phyloP scores from a whole-genome alignment of 805 yeast species.

The Metschnikowia aberdeeniae region DNA sequence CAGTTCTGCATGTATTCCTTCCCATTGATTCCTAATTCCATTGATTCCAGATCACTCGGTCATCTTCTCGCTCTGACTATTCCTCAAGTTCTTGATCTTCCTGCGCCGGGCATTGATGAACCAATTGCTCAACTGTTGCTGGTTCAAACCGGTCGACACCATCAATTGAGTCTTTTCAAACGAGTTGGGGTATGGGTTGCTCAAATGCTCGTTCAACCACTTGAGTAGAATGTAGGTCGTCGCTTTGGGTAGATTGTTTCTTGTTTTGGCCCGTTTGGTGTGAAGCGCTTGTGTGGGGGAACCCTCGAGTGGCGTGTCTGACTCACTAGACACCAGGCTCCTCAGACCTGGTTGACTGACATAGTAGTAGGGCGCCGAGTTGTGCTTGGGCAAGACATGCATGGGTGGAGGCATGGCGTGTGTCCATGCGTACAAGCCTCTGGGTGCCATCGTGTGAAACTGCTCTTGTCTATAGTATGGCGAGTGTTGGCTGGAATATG shows the following conservation, averaged over 20 bases:
- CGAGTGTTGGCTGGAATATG: slow-evolving; percentile 1
- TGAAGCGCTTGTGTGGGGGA: not conserved
- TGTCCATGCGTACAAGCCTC: slow-evolving; percentile 4
- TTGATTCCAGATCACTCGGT: not conserved
- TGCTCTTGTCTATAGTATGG: not conserved
- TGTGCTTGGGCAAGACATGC: slow-evolving; percentile 1
- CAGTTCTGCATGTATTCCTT: no score
- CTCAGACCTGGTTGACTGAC: slow-evolving; percentile 1
- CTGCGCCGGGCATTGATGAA: slow-evolving; percentile 83
- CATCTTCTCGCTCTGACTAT: slow-evolving; percentile 20
- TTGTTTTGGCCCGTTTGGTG: slow-evolving; percentile 26
- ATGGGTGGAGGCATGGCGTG: not conserved
- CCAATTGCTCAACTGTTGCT: slow-evolving; percentile 83
- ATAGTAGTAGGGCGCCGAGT: slow-evolving; percentile 14
- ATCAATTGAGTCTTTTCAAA: slow-evolving; percentile 69
- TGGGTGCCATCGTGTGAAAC: slow-evolving; percentile 3
- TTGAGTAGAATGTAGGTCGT: slow-evolving; percentile 66
- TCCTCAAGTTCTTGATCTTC: slow-evolving; percentile 52
- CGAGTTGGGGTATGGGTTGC: slow-evolving; percentile 82
- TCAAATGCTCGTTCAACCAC: slow-evolving; percentile 72
- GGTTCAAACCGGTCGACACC: slow-evolving; percentile 69
- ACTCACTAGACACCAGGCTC: not conserved
- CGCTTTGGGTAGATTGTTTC: slow-evolving; percentile 76
- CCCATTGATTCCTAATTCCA: not conserved
- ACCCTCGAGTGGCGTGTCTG: not conserved